A percentile compares a stretch with the other conserved stretches of the same genome.
phyloP scores from a whole-genome alignment of 179 eudicot species.

The Patellifolia procumbens region DNA sequence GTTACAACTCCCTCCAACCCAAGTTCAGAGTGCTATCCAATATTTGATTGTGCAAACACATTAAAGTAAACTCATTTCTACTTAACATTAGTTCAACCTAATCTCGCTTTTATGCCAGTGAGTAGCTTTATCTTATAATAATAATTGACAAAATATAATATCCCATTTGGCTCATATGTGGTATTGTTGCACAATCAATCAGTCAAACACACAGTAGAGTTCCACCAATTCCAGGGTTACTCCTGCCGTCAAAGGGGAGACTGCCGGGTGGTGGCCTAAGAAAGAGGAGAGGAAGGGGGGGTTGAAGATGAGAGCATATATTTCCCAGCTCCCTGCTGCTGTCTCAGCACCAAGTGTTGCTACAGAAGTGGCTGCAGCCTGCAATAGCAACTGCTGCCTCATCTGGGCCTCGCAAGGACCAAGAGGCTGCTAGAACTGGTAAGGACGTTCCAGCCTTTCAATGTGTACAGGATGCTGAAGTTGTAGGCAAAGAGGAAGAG shows the following conservation, averaged over 20 bases:
- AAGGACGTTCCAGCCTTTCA: constrained; percentile 83
- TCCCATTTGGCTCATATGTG: constrained; percentile 12
- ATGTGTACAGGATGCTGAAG: constrained; percentile 90
- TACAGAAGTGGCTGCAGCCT: constrained; percentile 43
- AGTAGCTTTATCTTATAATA: neutral
- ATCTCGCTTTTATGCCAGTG: neutral
- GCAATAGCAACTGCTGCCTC: constrained; percentile 71
- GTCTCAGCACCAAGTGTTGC: constrained; percentile 89
- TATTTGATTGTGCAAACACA: neutral
- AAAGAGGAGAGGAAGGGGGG: constrained; percentile 75
- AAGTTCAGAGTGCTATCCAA: neutral
- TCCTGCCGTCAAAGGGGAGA: constrained; percentile 43
- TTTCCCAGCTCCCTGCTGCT: constrained; percentile 82
- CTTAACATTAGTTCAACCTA: neutral
- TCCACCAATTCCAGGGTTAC: constrained; percentile 26
- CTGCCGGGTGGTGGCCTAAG: constrained; percentile 89
- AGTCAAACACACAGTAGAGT: constrained; percentile 38
- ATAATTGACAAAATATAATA: too few species aligned
- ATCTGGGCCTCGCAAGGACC: constrained; percentile 60
- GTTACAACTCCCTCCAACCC: neutral
- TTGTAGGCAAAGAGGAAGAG: constrained; percentile 77
- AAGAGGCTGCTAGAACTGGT: constrained; percentile 66
- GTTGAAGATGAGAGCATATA: constrained; percentile 70
- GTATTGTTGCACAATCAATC: constrained; percentile 51
- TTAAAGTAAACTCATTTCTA: neutral